These are phyloP conservation scores for Penicillium macrosclerotiorum DNA, from an alignment of 495 filamentous ascomycete genomes.

Conservation along the genomic window DNA sequence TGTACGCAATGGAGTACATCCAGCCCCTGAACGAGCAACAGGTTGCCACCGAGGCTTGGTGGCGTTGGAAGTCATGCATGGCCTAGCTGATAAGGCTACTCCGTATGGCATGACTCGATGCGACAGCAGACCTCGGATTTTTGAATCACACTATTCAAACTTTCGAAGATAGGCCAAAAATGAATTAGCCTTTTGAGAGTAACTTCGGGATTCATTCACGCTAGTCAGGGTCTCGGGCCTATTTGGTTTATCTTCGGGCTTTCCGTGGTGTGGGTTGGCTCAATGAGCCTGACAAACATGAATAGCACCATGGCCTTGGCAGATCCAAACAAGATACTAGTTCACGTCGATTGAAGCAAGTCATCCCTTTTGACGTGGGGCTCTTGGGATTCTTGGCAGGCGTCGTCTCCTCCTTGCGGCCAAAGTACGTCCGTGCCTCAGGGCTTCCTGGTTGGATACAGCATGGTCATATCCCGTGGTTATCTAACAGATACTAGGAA, in stretches of 20 bases:
- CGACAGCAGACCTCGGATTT: slow-evolving; percentile 14
- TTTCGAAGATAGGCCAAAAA: slow-evolving; percentile 5
- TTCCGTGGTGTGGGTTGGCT: background rate
- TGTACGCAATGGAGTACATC: slow-evolving; percentile 11
- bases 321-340: slow-evolving; percentile 1
- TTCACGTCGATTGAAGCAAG: slow-evolving; percentile 7
- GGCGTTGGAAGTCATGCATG: slow-evolving; percentile 10
- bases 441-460: background rate
- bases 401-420: slow-evolving; percentile 20
- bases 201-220: background rate
- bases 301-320: slow-evolving; percentile 7
- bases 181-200: background rate
- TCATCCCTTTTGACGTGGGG: slow-evolving; percentile 28
- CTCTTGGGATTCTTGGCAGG: slow-evolving; percentile 5
- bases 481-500: too few relatives aligned
- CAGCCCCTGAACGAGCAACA: slow-evolving; percentile 14
- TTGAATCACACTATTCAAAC: slow-evolving; percentile 16
- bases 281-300: background rate
- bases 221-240: background rate
- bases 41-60: slow-evolving; percentile 13
- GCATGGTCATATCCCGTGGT: too few relatives aligned
- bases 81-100: slow-evolving; percentile 7
- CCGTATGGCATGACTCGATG: slow-evolving; percentile 21
- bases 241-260: background rate
- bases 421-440: slow-evolving; percentile 14